Evolutionary conservation across 345 rosid genomes (phyloP).

Genomic region (Salix purpurea): DNA sequence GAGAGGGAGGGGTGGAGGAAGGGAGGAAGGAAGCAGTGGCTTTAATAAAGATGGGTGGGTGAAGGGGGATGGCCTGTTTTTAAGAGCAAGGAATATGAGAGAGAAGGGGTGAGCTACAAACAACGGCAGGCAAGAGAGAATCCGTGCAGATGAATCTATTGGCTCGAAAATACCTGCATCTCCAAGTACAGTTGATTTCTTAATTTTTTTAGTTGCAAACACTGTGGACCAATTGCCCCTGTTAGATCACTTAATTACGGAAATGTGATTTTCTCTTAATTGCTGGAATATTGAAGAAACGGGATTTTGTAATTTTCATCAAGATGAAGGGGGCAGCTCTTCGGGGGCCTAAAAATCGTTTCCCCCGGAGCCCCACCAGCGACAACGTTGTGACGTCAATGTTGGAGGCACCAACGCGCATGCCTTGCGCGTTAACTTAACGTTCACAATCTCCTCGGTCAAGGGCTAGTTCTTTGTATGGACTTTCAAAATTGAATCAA

Average conservation of each 20-base stretch:
- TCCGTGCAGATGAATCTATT: slow-evolving; percentile 43
- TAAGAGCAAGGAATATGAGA: background rate
- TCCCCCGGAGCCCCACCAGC: slow-evolving; percentile 14
- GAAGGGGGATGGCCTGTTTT: slow-evolving; percentile 18
- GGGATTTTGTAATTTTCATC: background rate
- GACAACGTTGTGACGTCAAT: slow-evolving; percentile 14
- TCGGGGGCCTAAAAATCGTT: background rate
- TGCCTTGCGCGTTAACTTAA: slow-evolving; percentile 40
- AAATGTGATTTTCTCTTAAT: background rate
- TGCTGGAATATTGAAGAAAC: background rate
- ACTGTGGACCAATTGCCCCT: background rate
- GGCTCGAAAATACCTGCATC: slow-evolving; percentile 32
- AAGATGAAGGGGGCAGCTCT: background rate
- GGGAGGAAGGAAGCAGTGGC: background rate
- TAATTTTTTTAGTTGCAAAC: background rate
- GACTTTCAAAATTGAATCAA: background rate
- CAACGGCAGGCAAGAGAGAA: slow-evolving; percentile 30
- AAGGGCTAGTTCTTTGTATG: background rate
- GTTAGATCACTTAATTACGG: background rate
- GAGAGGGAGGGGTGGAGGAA: background rate
- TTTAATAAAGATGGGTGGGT: slow-evolving; percentile 3
- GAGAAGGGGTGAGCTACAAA: slow-evolving; percentile 6
- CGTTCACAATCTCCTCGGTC: slow-evolving; percentile 14
- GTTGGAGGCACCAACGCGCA: slow-evolving; percentile 26
- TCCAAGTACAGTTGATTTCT: background rate